phyloP scores from a whole-genome alignment of 2,329 filamentous ascomycete species.

The Ustilaginoidea virens region DNA sequence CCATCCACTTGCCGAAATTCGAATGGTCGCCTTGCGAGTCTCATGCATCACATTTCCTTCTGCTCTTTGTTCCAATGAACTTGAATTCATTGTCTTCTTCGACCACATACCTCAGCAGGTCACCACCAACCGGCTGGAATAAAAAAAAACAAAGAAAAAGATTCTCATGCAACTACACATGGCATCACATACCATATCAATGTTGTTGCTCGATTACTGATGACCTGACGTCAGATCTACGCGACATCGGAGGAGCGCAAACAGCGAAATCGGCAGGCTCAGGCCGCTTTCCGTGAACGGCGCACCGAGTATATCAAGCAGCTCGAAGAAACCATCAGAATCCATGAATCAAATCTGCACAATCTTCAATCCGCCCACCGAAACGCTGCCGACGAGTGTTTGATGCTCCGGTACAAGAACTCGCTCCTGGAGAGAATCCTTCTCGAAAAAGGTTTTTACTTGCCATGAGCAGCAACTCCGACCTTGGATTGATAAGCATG shows the following conservation, averaged over 20 bases:
- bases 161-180: too few relatives aligned
- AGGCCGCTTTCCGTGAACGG: constrained; percentile 91
- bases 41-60: too few relatives aligned
- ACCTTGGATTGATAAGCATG: too few relatives aligned
- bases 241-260: constrained; percentile 97
- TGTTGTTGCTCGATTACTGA: constrained; percentile 4
- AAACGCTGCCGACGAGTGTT: constrained; percentile 84
- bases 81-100: too few relatives aligned
- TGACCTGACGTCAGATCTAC: constrained; percentile 55
- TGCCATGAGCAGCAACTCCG: constrained; percentile 1
- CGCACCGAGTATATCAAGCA: constrained; percentile 99
- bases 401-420: constrained; percentile 98
- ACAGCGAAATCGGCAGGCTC: constrained; percentile 90
- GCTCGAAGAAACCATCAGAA: constrained; percentile 90
- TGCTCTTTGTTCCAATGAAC: too few relatives aligned
- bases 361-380: constrained; percentile 89
- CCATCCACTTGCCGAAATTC: too few relatives aligned
- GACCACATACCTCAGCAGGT: too few relatives aligned
- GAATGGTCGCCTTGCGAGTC: too few relatives aligned
- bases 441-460: constrained; percentile 70
- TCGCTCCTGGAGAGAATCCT: constrained; percentile 89
- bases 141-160: too few relatives aligned
- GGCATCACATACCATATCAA: background rate
- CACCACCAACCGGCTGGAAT: too few relatives aligned
- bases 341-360: constrained; percentile 87